Conservation (phyloP, 192 early-diverging fungal species). For the Gigaspora rosea region DNA sequence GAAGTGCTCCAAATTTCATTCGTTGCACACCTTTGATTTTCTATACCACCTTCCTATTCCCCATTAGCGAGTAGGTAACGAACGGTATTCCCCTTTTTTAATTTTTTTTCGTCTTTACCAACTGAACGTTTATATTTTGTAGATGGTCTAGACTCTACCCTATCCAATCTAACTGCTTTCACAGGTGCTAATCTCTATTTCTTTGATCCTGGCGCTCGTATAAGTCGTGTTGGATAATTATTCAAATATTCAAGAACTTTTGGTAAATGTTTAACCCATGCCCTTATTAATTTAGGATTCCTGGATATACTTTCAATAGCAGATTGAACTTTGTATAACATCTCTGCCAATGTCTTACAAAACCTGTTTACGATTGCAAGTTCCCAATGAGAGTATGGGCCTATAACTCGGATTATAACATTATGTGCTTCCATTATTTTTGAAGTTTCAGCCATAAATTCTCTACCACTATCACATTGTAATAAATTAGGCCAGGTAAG, state of each 20-base stretch:
- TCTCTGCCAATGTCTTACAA: background rate
- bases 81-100: background rate
- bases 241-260: constrained; percentile 5
- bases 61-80: background rate
- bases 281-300: no score
- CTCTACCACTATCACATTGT: constrained; percentile 4
- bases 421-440: constrained; percentile 9
- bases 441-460: no score
- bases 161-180: background rate
- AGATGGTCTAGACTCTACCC: background rate
- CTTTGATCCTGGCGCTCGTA: background rate
- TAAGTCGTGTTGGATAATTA: constrained; percentile 12
- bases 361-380: background rate
- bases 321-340: constrained; percentile 10
- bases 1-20: background rate
- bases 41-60: background rate
- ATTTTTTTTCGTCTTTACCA: background rate
- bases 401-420: background rate
- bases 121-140: background rate
- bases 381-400: background rate
- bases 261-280: no score
- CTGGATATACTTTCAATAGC: no score
- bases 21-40: background rate
- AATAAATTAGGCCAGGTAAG: background rate
- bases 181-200: background rate